These are phyloP conservation scores for Backusella mclennaniae DNA, from an alignment of 192 early-diverging fungal species.

Conservation along the genomic window DNA sequence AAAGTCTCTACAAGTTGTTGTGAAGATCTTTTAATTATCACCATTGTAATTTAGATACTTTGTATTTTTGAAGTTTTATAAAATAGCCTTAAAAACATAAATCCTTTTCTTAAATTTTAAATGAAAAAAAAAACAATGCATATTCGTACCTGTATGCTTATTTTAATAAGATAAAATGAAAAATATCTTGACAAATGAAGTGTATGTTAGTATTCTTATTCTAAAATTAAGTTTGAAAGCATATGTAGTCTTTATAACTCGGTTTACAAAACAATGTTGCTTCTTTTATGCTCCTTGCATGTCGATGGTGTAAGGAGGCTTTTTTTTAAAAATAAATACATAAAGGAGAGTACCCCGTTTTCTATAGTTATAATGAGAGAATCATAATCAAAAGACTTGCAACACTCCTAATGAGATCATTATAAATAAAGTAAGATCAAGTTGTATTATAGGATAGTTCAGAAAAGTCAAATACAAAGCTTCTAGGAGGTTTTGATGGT, in stretches of 20 bases:
- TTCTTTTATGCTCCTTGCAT: background rate
- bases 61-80: background rate
- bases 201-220: background rate
- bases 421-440: background rate
- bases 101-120: background rate
- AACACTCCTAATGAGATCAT: background rate
- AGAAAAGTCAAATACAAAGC: background rate
- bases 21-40: background rate
- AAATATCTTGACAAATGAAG: background rate
- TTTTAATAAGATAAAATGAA: background rate
- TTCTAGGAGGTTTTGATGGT: background rate
- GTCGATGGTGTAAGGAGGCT: background rate
- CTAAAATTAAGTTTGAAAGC: background rate
- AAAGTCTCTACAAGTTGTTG: background rate
- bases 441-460: background rate
- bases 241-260: background rate
- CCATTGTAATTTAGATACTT: background rate
- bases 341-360: background rate
- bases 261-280: background rate
- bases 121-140: background rate
- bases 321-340: background rate
- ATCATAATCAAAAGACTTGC: too few species aligned
- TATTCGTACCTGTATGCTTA: background rate
- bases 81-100: background rate
- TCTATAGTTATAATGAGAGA: background rate